Evolutionary conservation across 768 basidiomycete genomes (phyloP).

Genomic region (Tricholoma hemisulphureum): DNA sequence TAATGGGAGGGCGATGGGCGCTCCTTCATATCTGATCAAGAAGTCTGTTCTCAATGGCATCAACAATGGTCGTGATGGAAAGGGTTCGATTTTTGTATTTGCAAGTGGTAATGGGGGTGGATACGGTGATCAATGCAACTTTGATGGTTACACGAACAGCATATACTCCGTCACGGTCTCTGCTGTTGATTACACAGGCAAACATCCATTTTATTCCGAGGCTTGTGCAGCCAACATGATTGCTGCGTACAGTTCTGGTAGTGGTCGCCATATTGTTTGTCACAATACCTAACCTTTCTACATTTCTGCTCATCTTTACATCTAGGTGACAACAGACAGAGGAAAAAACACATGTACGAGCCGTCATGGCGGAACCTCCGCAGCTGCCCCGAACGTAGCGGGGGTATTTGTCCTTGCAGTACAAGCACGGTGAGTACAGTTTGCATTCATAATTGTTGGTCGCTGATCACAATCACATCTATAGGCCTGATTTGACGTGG

Average conservation of each 20-base stretch:
- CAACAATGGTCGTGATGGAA: slow-evolving; percentile 83
- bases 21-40: slow-evolving; percentile 83
- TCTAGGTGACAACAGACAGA: slow-evolving; percentile 90
- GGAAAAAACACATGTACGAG: slow-evolving; percentile 79
- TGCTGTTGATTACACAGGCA: slow-evolving; percentile 87
- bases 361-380: slow-evolving; percentile 94
- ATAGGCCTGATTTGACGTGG: slow-evolving; percentile 94
- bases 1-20: slow-evolving; percentile 92
- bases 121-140: slow-evolving; percentile 95
- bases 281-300: not conserved
- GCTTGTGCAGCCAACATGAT: slow-evolving; percentile 95
- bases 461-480: slow-evolving; percentile 7
- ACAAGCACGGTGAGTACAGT: slow-evolving; percentile 62
- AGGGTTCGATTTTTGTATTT: slow-evolving; percentile 93
- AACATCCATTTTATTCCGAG: slow-evolving; percentile 96
- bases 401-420: slow-evolving; percentile 91
- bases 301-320: slow-evolving; percentile 12
- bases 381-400: slow-evolving; percentile 94
- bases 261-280: slow-evolving; percentile 87
- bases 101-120: slow-evolving; percentile 95
- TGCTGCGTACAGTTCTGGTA: slow-evolving; percentile 92
- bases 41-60: slow-evolving; percentile 94
- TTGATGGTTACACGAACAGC: slow-evolving; percentile 98
- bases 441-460: not conserved
- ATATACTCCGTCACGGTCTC: slow-evolving; percentile 95